Base-by-base conservation (phyloP, 164 flowering plant genomes). In the Stephania cephalantha region DNA sequence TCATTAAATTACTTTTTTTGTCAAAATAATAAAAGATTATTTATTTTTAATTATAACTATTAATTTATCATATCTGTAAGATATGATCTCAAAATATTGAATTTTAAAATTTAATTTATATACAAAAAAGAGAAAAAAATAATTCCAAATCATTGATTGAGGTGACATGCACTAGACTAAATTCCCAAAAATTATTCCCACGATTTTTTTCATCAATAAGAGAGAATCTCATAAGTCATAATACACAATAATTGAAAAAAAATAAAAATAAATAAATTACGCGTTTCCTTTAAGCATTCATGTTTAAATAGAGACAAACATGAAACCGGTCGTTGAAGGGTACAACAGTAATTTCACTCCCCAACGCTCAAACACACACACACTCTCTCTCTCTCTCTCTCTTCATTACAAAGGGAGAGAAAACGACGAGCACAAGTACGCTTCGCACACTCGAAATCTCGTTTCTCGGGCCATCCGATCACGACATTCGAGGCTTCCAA, bases 381-480 rank as follows among this genome's bases (percentile, higher is more conserved):
- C 55, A 50, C 15, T 0, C 10, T 13, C 10, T 13, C 15, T 9
- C 64, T 58, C 5, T 58, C 63, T 55, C 64, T n/a, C n/a, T n/a
- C 12, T 15, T n/a, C 64, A 58, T 58, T 58, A 58, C 64, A 58
- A 35, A 58, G 64, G 13, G 20, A 9, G 63, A 58, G 64, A 58
- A 58, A 58, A 58, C 64, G 64, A 58, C 64, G 64, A 58, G 64
- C 64, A 15, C 64, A 58, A 58, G 64, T 58, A 58, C 64, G 64
- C 64, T 58, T 50, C 55, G 64, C 17, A 15, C 63, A 11, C 63
- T 72, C 76, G 53, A 77, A 68, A 61, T 82, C 80, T 79, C 74
- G 80, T 64, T 77, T 68, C 31, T 65, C 78, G 82, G 80, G 74
- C 64, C 82, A 74, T 76, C 74, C 63, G 53, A 76, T 78, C 71